A percentile compares a stretch with the other conserved stretches of the same genome.
phyloP scores from a whole-genome alignment of 148 eudicot genomes.

The Cornus florida region DNA sequence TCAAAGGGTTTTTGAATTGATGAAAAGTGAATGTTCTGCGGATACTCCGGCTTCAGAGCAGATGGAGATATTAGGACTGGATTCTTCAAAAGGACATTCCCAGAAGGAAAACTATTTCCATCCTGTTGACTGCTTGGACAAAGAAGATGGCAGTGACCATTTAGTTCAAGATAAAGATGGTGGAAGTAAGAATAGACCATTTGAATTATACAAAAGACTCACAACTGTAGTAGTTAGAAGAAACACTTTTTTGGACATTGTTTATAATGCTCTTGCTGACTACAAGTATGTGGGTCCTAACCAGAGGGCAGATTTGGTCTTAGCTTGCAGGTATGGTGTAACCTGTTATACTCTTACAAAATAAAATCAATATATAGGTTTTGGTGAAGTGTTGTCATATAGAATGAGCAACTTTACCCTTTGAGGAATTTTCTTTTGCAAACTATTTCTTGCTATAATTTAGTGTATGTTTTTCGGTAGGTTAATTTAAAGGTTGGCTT shows the following conservation, averaged over 20 bases:
- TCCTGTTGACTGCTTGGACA: constrained; percentile 23
- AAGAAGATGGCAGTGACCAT: constrained; percentile 27
- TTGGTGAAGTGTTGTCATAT: background rate
- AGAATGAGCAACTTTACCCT: background rate
- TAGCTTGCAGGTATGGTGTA: constrained; percentile 85
- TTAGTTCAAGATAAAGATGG: constrained; percentile 36
- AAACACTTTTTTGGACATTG: constrained; percentile 69
- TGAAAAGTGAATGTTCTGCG: constrained; percentile 52
- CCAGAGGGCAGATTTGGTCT: constrained; percentile 86
- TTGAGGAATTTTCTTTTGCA: background rate
- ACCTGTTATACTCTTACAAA: background rate
- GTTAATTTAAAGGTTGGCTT: background rate
- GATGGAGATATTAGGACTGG: constrained; percentile 21
- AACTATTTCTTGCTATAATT: no score
- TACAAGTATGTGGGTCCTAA: constrained; percentile 89
- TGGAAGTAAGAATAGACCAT: constrained; percentile 48
- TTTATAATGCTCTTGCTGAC: constrained; percentile 77
- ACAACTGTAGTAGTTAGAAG: constrained; percentile 74
- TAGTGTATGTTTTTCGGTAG: background rate
- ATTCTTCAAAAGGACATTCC: constrained; percentile 23
- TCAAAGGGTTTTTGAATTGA: constrained; percentile 77
- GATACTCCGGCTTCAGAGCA: constrained; percentile 35
- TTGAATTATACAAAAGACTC: constrained; percentile 79
- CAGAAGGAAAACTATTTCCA: constrained; percentile 26
- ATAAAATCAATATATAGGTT: background rate